Evolutionary conservation across 805 yeast species (phyloP).

Genomic region (Lipomyces orientalis): DNA sequence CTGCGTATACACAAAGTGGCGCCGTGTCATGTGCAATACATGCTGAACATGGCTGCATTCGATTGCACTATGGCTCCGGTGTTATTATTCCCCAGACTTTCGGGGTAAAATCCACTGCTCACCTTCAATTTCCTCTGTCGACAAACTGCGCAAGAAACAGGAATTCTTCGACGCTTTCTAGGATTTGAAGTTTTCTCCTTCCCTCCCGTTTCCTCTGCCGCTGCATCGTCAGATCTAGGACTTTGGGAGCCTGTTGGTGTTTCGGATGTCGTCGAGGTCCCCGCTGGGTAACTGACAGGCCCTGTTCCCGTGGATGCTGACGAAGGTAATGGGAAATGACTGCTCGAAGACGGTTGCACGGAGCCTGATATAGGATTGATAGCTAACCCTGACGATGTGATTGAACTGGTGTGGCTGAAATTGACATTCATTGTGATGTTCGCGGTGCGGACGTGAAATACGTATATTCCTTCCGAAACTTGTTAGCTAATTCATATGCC

Average conservation of each 20-base stretch:
- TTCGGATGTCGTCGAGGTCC: not conserved
- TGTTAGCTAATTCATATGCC: not conserved
- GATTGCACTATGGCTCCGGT: constrained; percentile 27
- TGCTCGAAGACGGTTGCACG: not conserved
- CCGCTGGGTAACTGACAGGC: not conserved
- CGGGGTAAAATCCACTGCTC: not conserved
- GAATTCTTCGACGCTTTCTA: constrained; percentile 24
- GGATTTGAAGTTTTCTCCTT: not conserved
- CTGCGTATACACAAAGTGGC: constrained; percentile 32
- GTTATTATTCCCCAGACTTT: not conserved
- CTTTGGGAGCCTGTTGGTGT: not conserved
- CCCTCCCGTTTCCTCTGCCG: not conserved
- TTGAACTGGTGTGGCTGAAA: not conserved
- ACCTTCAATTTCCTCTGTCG: constrained; percentile 30
- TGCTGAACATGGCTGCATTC: constrained; percentile 35
- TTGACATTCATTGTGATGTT: not conserved
- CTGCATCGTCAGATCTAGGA: not conserved
- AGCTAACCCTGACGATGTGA: not conserved
- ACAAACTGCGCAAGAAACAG: constrained; percentile 25
- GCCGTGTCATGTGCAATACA: constrained; percentile 33
- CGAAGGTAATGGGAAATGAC: not conserved
- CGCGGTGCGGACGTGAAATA: not conserved
- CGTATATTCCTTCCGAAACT: too few species aligned
- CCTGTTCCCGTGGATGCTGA: not conserved
- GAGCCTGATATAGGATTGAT: not conserved